A percentile compares a stretch with the other conserved stretches of the same genome.
phyloP scores from a whole-genome alignment of 345 rosid genomes.

The Moricandia moricandioides region DNA sequence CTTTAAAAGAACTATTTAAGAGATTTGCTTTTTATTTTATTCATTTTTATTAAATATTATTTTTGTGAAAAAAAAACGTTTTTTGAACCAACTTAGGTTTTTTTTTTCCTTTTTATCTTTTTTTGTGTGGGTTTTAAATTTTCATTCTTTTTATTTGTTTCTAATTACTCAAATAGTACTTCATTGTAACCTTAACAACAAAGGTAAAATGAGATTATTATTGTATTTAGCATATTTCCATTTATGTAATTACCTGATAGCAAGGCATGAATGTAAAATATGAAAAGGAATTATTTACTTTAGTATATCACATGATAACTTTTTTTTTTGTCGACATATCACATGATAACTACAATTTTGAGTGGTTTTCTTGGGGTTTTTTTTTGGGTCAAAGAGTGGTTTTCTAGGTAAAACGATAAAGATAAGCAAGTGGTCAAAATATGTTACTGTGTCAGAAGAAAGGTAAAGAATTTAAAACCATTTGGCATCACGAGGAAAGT shows the following conservation, averaged over 20 bases:
- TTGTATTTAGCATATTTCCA: background rate
- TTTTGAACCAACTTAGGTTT: background rate
- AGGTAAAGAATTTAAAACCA: background rate
- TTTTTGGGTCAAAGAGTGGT: background rate
- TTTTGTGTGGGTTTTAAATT: background rate
- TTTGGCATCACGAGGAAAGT: conserved; percentile 30
- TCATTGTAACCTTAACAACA: background rate
- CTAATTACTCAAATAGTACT: background rate
- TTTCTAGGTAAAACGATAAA: background rate
- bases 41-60: too few species aligned
- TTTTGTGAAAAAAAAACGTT: too few species aligned
- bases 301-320: background rate
- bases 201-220: background rate
- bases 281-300: background rate
- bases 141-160: background rate
- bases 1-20: too few species aligned
- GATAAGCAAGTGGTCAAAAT: conserved; percentile 10
- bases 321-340: too few species aligned
- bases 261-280: background rate
- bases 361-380: background rate
- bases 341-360: background rate
- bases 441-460: conserved; percentile 15
- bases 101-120: background rate
- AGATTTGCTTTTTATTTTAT: too few species aligned
- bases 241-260: background rate